Evolutionary conservation across 768 basidiomycete species (phyloP), one percentile per base, ranked within the genome.

Genomic region (Pulveroboletus sp.): DNA sequence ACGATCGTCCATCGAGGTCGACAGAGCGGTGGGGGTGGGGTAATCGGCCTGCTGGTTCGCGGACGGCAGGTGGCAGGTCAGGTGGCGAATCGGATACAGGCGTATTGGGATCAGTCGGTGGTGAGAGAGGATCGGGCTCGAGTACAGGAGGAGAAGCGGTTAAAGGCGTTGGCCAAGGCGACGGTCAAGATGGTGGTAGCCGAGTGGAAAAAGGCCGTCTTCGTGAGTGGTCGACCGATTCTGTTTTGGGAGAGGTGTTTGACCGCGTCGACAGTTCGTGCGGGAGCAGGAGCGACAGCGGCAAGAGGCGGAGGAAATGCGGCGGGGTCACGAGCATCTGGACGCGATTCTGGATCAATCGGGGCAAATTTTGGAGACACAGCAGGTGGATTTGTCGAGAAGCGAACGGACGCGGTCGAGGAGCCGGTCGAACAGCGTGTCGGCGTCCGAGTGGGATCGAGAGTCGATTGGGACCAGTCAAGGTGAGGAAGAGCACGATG

Each of bases 261-360:
- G n/a, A n/a, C 8, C 2, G 4, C 31, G 31, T 38, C 53, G 37
- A 51, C n/a, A 89, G 88, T 81, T 89, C 68, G 77, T 93, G 16
- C 81, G 87, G 5, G 84, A 89, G 50, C 78, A 84, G 58, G 76
- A 82, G 53, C 73, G 85, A 30, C 71, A 78, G 35, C 75, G 73
- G 44, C 71, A 74, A 12, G 87, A 89, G 61, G 85, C 76, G 16
- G 93, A 96, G 67, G 88, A 93, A 65, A 76, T 82, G 54, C 76
- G 81, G 27, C 75, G 83, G 6, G 91, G 93, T 0, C 86, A 86
- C 52, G 82, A 85, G 54, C 93, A 96, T 68, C 76, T 97, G 19
- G 89, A 94, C 64, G 89, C 86, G 5, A 90, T 97, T 54, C 73
- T 97, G 39, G 82, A 92, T 67, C 87, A 94, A 60, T 94, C 91